phyloP scores from a whole-genome alignment of 108 stramenopile genomes.

The Fragilaria radians region DNA sequence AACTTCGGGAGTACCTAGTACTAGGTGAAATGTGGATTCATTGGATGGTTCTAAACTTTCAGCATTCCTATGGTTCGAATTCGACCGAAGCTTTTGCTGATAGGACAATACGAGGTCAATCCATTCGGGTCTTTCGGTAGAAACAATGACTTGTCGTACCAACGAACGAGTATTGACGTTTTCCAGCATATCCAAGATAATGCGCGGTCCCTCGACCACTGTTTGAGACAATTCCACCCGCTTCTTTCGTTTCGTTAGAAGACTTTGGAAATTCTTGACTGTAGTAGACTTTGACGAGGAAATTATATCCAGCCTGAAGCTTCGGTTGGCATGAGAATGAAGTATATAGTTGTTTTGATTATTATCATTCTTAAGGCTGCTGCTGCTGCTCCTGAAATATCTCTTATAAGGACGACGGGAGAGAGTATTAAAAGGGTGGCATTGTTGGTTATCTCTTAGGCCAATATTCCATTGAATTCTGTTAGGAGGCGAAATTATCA shows the following conservation, averaged over 20 bases:
- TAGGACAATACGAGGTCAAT: not conserved
- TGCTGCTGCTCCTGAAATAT: no score
- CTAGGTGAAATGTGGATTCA: slow-evolving; percentile 22
- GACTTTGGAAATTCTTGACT: slow-evolving; percentile 55
- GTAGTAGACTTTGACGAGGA: slow-evolving; percentile 60
- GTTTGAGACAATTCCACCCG: slow-evolving; percentile 49
- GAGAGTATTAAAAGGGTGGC: no score
- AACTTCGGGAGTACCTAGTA: slow-evolving; percentile 53
- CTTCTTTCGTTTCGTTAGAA: slow-evolving; percentile 62
- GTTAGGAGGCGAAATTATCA: no score
- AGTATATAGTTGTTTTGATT: no score
- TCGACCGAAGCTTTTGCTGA: not conserved
- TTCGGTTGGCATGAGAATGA: not conserved
- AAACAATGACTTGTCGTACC: slow-evolving; percentile 59
- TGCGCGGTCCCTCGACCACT: slow-evolving; percentile 76
- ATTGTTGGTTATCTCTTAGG: no score
- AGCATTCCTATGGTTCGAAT: slow-evolving; percentile 12
- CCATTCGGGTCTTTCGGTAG: slow-evolving; percentile 20
- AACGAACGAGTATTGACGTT: slow-evolving; percentile 48
- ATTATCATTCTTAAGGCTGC: no score
- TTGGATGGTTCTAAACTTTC: slow-evolving; percentile 11
- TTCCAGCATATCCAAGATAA: slow-evolving; percentile 67
- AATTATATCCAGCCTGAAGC: slow-evolving; percentile 16
- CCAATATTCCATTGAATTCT: no score
- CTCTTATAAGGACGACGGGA: no score